These are phyloP conservation scores for Salix udensis DNA, from an alignment of 345 rosid species.

Conservation along the genomic window DNA sequence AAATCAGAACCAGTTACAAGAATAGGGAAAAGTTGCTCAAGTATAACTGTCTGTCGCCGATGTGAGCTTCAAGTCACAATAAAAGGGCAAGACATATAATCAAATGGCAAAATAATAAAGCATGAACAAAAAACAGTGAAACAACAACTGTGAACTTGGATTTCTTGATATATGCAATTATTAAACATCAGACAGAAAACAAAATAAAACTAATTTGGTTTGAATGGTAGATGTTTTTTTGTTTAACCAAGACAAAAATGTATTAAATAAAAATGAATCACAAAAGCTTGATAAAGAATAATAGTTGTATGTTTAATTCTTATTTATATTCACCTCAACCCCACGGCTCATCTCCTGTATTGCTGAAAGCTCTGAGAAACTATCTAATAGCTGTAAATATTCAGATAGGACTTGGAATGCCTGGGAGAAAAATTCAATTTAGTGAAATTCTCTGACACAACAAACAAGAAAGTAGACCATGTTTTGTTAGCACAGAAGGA, in stretches of 20 bases:
- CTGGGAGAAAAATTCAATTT: constrained; percentile 38
- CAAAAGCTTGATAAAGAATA: neutral
- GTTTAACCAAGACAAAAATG: neutral
- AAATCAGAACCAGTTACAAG: constrained; percentile 19
- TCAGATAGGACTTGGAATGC: constrained; percentile 97
- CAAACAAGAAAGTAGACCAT: neutral
- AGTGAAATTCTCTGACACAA: constrained; percentile 14
- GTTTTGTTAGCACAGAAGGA: neutral
- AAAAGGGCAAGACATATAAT: constrained; percentile 5
- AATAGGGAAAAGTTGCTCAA: constrained; percentile 15
- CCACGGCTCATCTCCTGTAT: constrained; percentile 93
- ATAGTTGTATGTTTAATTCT: constrained; percentile 6
- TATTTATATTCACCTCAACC: constrained; percentile 65
- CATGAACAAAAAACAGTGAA: neutral
- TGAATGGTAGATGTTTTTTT: too few species aligned
- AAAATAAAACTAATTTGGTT: neutral
- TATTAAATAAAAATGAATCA: neutral
- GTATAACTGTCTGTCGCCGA: constrained; percentile 1
- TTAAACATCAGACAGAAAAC: neutral
- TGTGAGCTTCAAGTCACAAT: constrained; percentile 5
- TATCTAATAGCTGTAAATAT: constrained; percentile 90
- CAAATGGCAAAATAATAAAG: neutral
- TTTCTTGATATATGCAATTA: neutral
- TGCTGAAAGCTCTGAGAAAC: constrained; percentile 78
- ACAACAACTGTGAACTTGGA: neutral